Base-by-base conservation (phyloP, 2,329 filamentous ascomycete species). In the Verticillium nonalfalfae region DNA sequence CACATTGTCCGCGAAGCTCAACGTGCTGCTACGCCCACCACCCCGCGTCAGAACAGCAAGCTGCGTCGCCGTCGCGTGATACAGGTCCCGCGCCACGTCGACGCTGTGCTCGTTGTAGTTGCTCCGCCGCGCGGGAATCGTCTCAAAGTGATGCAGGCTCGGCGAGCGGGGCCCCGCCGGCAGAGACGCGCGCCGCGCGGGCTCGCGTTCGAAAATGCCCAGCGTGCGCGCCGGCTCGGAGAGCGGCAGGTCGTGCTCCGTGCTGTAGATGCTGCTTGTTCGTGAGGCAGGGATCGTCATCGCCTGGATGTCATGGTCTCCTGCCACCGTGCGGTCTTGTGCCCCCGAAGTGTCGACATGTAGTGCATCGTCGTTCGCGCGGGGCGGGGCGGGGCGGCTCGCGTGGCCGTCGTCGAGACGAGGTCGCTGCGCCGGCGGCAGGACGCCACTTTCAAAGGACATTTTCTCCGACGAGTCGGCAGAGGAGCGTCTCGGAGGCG, bases 331-430 rank as follows among this genome's bases (percentile, higher is more conserved):
- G n/a, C 79, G 55, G 50, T 77, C 74, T 34, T 4, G 26, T 4
- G 75, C 69, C 1, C 78, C 78, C 5, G 71, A 70, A 65, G 78
- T 75, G 38, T 73, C 71, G 52, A 79, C 70, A 68, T 80, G 81
- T 54, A 3, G 45, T 7, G 45, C 7, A 6, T 26, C 7, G 18
- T 3, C 7, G n/a, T n/a, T 2, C 45, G 4, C 45, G 45, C 7
- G 4, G 45, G 45, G 13, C 4, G 1, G 18, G n/a, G 61, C 0
- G 69, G 68, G 3, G 71, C 59, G 34, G 58, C 36, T 4, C 38
- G 58, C 9, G 55, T 59, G 36, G 59, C 33, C 26, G 59, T 59
- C 6, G 58, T 61, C 21, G 35, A 40, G 56, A 45, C 3, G 38
- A 10, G 59, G 39, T 2, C 35, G 34, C 9, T 40, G 59, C 7